phyloP scores from a whole-genome alignment of 805 yeast genomes.

The Candida pini region DNA sequence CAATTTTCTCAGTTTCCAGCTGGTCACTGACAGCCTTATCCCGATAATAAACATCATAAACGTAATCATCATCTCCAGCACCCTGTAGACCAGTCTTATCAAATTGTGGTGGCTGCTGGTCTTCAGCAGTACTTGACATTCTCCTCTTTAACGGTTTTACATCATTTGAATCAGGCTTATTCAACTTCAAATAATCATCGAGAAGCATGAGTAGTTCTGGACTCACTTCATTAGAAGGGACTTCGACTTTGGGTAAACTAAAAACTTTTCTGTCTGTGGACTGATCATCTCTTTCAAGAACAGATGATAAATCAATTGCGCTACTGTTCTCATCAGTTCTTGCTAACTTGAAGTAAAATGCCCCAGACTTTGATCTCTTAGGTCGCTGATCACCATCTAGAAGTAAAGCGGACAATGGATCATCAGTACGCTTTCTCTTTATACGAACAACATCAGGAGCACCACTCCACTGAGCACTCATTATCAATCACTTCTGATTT shows the following conservation, averaged over 20 bases:
- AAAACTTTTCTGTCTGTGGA: slow-evolving; percentile 17
- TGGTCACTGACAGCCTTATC: slow-evolving; percentile 45
- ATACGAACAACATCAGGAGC: slow-evolving; percentile 70
- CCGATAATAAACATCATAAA: slow-evolving; percentile 82
- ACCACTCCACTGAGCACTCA: too few relatives aligned
- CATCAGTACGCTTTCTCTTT: slow-evolving; percentile 82
- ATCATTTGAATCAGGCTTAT: slow-evolving; percentile 15
- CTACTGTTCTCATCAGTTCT: slow-evolving; percentile 36
- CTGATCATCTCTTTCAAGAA: slow-evolving; percentile 12
- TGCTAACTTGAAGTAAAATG: slow-evolving; percentile 41
- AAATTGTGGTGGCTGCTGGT: slow-evolving; percentile 8
- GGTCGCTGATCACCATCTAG: slow-evolving; percentile 34
- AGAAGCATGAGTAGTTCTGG: slow-evolving; percentile 74
- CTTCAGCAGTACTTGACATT: slow-evolving; percentile 21
- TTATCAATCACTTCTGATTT: too few relatives aligned
- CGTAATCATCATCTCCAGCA: slow-evolving; percentile 51
- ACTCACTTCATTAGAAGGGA: slow-evolving; percentile 33
- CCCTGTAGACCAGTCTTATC: slow-evolving; percentile 3
- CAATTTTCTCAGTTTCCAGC: slow-evolving; percentile 35
- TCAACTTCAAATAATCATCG: slow-evolving; percentile 46
- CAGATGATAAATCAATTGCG: slow-evolving; percentile 13
- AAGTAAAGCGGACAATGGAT: slow-evolving; percentile 77
- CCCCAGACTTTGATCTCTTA: slow-evolving; percentile 35
- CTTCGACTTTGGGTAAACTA: slow-evolving; percentile 17
- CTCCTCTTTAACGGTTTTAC: slow-evolving; percentile 26